Base-by-base conservation (phyloP, 768 basidiomycete species). In the Lactarius hatsudake region DNA sequence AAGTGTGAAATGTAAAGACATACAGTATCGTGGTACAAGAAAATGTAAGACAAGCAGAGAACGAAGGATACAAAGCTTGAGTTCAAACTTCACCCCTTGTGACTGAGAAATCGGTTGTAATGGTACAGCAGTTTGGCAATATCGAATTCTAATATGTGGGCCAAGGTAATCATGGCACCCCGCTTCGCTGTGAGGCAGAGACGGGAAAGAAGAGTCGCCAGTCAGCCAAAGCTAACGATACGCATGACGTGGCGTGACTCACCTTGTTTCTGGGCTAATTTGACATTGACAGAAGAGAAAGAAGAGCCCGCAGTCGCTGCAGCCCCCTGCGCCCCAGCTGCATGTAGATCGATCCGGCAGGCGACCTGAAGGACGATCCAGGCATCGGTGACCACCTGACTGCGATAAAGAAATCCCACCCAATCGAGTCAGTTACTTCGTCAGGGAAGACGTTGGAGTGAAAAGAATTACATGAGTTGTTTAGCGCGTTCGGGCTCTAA, bases 361-460 rank as follows among this genome's bases (percentile, higher is more conserved):
- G 57, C 63, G 20, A 59, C 34, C 15, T 59, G 63, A 30, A 64
- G 63, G 34, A 53, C 9, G 45, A 59, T 30, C 57, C 57, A 64
- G 12, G 57, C 63, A 36, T 64, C 63, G 26, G 38, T 20, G 26
- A 59, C 48, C 12, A 64, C 63, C 34, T 64, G 57, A 51, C 63
- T 53, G 12, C 23, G 13, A 7, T 23, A 5, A 17, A 13, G 51
- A 26, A 26, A 15, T 15, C 3, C 51, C 23, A 26, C 23, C 13
- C 26, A 13, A 53, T 53, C 26, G 26, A 26, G 13, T 28, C 51
- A 53, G 51, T 5, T 23, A 6, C 6, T 2, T 53, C 26, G 51
- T 26, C 51, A 15, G n/a, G 23, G 10, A 23, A 12, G 48, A 51
- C 12, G 12, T 51, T 23, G 12, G 48, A 12, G 12, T 2, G 23